Evolutionary conservation across 164 flowering plant species (phyloP), one percentile per base, ranked within the genome.

Genomic region (Magnolia kwangsiensis): DNA sequence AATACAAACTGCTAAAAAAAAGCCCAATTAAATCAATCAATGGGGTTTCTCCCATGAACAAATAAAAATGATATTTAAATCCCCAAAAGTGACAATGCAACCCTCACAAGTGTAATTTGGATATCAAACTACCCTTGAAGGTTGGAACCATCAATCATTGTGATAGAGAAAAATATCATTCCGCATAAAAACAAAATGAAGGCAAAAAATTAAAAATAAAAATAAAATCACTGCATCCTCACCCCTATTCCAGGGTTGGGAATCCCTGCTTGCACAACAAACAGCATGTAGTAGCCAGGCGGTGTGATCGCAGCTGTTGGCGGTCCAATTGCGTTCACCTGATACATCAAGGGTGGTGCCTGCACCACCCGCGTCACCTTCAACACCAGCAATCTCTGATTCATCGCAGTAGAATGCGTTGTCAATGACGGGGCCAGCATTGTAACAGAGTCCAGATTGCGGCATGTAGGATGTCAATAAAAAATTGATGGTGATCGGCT

Each of bases 281-380:
- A 93, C 80, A 92, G 6, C 96, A 95, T 80, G 72, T 93, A 95
- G 74, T 88, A 91, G 3, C 98, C 98, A 10, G 94, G 91, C 55
- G 97, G 98, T 14, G 97, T 97, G 50, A 93, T 79, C 11, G 78
- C 72, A 4, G 75, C 21, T 5, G 78, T 78, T 1, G 84, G 70
- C 7, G 98, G 98, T 73, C 88, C 93, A 29, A 23, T 8, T 71
- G 83, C 94, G 24, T 63, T 77, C 8, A 85, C 83, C 79, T 80
- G 85, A 69, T 86, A 86, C 6, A 75, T 78, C 4, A 79, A 78
- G 10, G 66, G 8, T 14, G 89, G 80, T 68, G 85, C 13, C 75
- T 74, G 84, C 2, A 61, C 74, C 45, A 82, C 59, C 4, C 69
- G 73, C 51, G 29, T 73, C 21, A 76, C 78, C 7, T 81, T 76